phyloP scores from a whole-genome alignment of 192 early-diverging fungal genomes.

The Coemansia sp. region DNA sequence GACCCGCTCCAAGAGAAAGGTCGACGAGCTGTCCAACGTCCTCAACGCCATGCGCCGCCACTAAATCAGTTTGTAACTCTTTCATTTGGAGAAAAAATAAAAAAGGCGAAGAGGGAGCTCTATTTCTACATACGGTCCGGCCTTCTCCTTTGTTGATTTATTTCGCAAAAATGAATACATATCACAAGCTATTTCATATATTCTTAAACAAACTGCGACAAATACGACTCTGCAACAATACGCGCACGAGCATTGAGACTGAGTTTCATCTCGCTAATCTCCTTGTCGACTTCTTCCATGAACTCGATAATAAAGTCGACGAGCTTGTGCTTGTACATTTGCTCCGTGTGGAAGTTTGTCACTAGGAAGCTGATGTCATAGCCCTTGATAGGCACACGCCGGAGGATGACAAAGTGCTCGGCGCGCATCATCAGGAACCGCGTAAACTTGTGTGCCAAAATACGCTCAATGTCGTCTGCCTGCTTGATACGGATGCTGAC shows the following conservation, averaged over 20 bases:
- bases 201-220: conserved; percentile 48
- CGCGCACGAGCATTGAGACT: conserved; percentile 89
- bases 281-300: conserved; percentile 99
- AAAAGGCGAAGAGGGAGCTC: not conserved
- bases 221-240: conserved; percentile 81
- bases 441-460: conserved; percentile 96
- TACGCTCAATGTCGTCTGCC: conserved; percentile 94
- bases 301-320: conserved; percentile 99
- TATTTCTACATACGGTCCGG: too few species aligned
- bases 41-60: conserved; percentile 90
- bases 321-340: conserved; percentile 99
- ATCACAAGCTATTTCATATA: not conserved
- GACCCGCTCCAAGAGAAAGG: conserved; percentile 96
- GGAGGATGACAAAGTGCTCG: conserved; percentile 92
- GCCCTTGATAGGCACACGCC: conserved; percentile 89
- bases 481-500: conserved; percentile 96
- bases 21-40: conserved; percentile 93
- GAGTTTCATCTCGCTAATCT: conserved; percentile 98
- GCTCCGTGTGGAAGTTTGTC: conserved; percentile 96
- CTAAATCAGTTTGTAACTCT: conserved; percentile 22
- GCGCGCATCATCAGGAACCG: conserved; percentile 96
- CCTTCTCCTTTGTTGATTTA: not conserved
- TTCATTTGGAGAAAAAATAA: not conserved
- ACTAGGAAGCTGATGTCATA: conserved; percentile 97
- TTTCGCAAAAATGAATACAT: conserved; percentile 2